phyloP scores from a whole-genome alignment of 2,329 filamentous ascomycete species.

The Lojkania enalia region DNA sequence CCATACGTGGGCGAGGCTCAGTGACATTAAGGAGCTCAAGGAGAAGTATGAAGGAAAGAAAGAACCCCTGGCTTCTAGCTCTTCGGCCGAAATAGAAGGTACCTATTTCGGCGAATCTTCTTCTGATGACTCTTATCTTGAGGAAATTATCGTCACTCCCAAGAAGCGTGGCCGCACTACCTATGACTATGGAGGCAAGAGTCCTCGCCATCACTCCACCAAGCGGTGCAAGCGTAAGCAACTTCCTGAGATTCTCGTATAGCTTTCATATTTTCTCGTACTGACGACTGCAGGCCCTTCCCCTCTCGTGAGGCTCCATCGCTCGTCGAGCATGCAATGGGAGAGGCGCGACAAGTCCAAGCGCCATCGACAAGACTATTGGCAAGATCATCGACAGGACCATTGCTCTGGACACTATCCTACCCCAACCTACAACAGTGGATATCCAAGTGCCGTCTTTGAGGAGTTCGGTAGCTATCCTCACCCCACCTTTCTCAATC shows the following conservation, averaged over 20 bases:
- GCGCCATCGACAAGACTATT: constrained; percentile 7
- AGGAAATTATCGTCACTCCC: not conserved
- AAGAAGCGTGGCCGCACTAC: constrained; percentile 20
- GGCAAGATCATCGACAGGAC: too few species aligned
- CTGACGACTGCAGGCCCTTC: not conserved
- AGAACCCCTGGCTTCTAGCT: constrained; percentile 10
- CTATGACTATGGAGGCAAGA: too few species aligned
- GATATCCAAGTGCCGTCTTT: too few species aligned
- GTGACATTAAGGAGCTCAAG: constrained; percentile 37
- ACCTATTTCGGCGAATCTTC: constrained; percentile 19
- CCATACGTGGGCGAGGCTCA: constrained; percentile 37
- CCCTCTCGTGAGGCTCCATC: constrained; percentile 30
- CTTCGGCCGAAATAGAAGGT: constrained; percentile 9
- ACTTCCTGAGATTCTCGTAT: not conserved
- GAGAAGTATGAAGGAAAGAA: constrained; percentile 32
- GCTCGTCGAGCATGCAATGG: constrained; percentile 27
- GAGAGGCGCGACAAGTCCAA: constrained; percentile 28
- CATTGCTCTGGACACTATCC: too few species aligned
- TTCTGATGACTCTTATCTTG: constrained; percentile 33
- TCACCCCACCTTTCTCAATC: too few species aligned
- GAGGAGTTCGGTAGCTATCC: too few species aligned
- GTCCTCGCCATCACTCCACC: constrained; percentile 14
- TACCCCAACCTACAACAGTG: too few species aligned
- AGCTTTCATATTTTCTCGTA: not conserved
- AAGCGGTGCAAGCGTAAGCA: constrained; percentile 31